These are phyloP conservation scores for Lachnum nothofagi DNA, from an alignment of 2,329 filamentous ascomycete species.

Conservation along the genomic window DNA sequence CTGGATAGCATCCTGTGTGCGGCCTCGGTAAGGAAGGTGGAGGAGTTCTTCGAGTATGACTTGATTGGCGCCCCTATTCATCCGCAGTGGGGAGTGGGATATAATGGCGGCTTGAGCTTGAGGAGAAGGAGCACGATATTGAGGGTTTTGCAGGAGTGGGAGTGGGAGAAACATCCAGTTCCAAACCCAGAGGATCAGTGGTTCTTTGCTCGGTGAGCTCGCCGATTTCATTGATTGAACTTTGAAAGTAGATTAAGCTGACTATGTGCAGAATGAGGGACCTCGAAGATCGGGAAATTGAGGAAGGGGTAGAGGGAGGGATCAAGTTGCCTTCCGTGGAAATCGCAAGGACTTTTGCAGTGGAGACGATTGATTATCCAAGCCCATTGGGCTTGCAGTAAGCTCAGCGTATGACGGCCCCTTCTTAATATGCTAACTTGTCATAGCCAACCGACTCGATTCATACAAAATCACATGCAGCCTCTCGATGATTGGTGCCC, in stretches of 20 bases:
- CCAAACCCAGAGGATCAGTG: constrained; percentile 28
- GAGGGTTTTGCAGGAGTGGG: constrained; percentile 26
- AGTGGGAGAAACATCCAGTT: constrained; percentile 13
- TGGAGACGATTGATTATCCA: constrained; percentile 27
- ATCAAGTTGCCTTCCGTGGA: constrained; percentile 26
- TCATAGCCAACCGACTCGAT: constrained; percentile 22
- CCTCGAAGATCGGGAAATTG: constrained; percentile 13
- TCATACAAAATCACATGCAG: constrained; percentile 13
- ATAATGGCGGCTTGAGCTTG: constrained; percentile 37
- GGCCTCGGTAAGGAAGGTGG: constrained; percentile 32
- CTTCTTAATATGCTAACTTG: neutral
- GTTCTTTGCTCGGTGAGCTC: constrained; percentile 22
- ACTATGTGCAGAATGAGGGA: constrained; percentile 18
- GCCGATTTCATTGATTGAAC: neutral
- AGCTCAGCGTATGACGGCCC: constrained; percentile 2
- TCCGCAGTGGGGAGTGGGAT: constrained; percentile 28
- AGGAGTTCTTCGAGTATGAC: constrained; percentile 18
- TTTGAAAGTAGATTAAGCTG: neutral
- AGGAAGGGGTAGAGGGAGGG: constrained; percentile 11
- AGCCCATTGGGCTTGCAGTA: constrained; percentile 29
- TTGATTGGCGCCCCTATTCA: constrained; percentile 36
- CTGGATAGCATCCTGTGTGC: constrained; percentile 51
- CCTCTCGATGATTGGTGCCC: constrained; percentile 26
- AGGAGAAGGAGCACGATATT: constrained; percentile 34
- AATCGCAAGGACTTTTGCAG: constrained; percentile 27